Percentiles rank a stretch among this genome's conserved stretches.
phyloP scores from a whole-genome alignment of 345 rosid species.

The Odontarrhena argentea region DNA sequence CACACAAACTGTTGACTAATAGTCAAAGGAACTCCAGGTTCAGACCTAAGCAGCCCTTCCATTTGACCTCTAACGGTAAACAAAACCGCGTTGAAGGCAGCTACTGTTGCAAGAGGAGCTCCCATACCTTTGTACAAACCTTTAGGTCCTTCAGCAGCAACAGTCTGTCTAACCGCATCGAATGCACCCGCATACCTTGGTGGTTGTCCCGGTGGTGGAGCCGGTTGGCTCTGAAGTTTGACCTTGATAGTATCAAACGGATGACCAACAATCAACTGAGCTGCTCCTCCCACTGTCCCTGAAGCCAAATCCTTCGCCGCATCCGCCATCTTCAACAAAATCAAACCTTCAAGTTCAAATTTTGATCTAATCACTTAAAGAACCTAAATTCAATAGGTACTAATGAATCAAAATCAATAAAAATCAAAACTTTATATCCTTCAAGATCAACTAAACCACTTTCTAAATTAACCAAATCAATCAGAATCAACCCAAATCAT shows the following conservation, averaged over 20 bases:
- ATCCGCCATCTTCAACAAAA: slow-evolving; percentile 69
- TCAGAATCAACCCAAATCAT: slow-evolving; percentile 3
- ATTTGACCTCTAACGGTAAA: slow-evolving; percentile 94
- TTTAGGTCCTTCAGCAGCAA: slow-evolving; percentile 89
- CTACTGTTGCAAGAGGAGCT: slow-evolving; percentile 97
- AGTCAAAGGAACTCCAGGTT: slow-evolving; percentile 77
- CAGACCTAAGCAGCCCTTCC: slow-evolving; percentile 82
- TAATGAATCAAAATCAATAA: neutral
- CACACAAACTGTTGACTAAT: slow-evolving; percentile 75
- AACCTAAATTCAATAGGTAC: too few relatives aligned
- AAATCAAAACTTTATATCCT: neutral
- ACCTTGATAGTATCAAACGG: slow-evolving; percentile 99
- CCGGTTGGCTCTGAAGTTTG: slow-evolving; percentile 97
- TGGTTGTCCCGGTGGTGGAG: slow-evolving; percentile 77
- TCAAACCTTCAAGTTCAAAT: neutral
- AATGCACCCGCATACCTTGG: slow-evolving; percentile 77
- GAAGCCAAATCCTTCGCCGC: slow-evolving; percentile 82
- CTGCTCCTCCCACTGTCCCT: slow-evolving; percentile 97
- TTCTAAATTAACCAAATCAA: neutral
- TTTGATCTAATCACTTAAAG: slow-evolving; percentile 1
- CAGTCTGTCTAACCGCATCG: slow-evolving; percentile 84
- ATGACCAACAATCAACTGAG: slow-evolving; percentile 84
- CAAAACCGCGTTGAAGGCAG: slow-evolving; percentile 93
- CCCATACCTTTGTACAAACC: slow-evolving; percentile 99
- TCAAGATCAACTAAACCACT: neutral